A percentile compares a stretch with the other conserved stretches of the same genome.
Conservation (phyloP, 23 red algal species). For the Gracilaria domingensis region DNA sequence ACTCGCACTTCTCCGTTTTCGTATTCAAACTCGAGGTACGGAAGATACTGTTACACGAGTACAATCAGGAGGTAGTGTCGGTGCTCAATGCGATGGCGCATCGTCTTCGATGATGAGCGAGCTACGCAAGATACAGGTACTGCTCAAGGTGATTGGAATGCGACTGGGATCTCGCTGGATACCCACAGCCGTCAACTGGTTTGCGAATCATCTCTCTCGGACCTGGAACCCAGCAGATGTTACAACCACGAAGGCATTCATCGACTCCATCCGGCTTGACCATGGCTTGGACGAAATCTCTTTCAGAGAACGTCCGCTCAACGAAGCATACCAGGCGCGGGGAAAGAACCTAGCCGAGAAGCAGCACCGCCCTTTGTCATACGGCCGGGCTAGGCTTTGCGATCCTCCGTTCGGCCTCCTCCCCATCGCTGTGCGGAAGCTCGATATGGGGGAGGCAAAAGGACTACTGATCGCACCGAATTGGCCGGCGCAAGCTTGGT, state of each 20-base stretch:
- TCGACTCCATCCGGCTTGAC: neutral
- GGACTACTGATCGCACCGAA: conserved; percentile 23
- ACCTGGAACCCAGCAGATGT: conserved; percentile 12
- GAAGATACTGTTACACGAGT: neutral
- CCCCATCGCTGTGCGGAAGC: neutral
- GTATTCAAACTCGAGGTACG: neutral
- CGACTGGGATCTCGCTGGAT: conserved; percentile 14
- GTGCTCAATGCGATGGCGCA: conserved; percentile 19
- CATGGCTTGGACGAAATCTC: neutral
- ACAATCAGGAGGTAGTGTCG: conserved; percentile 13
- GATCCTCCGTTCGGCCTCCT: conserved; percentile 14
- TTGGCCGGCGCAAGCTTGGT: conserved; percentile 41
- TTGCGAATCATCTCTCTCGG: conserved; percentile 2
- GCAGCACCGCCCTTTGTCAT: neutral
- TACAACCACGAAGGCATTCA: neutral
- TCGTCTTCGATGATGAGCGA: conserved; percentile 38
- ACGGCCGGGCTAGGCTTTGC: neutral
- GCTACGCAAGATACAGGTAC: neutral
- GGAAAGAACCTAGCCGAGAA: neutral
- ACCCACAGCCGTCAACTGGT: conserved; percentile 31
- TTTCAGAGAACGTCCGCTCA: neutral
- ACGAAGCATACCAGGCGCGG: neutral
- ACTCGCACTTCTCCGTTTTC: neutral
- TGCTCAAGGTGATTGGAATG: neutral
- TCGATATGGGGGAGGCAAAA: neutral